phyloP scores from a whole-genome alignment of 345 rosid genomes.

The Chamaenerion angustifolium region DNA sequence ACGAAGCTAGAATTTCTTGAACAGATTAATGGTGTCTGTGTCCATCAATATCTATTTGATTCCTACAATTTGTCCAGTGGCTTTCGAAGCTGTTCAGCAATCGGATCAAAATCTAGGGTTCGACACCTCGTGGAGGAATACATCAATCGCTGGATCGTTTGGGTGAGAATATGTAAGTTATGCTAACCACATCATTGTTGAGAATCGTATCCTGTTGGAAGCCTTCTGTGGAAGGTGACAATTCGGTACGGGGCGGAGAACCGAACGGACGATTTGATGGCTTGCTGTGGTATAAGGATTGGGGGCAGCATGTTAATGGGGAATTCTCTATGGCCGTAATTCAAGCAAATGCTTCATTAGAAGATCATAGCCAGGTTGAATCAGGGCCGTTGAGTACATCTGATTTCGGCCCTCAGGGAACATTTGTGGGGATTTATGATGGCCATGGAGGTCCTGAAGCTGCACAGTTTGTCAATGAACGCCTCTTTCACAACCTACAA shows the following conservation, averaged over 20 bases:
- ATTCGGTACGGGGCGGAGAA: slow-evolving; percentile 46
- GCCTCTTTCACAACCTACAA: slow-evolving; percentile 50
- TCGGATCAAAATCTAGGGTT: slow-evolving; percentile 20
- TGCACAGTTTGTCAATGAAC: slow-evolving; percentile 65
- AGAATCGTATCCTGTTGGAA: slow-evolving; percentile 81
- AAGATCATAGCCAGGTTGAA: slow-evolving; percentile 84
- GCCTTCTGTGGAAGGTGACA: slow-evolving; percentile 60
- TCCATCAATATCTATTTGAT: slow-evolving; percentile 43
- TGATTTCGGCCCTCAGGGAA: slow-evolving; percentile 74
- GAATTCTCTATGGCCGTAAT: slow-evolving; percentile 94
- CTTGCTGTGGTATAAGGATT: slow-evolving; percentile 80
- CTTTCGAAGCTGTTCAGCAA: slow-evolving; percentile 32
- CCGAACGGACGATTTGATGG: slow-evolving; percentile 52
- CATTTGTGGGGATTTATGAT: slow-evolving; percentile 95
- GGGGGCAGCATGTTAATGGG: slow-evolving; percentile 50
- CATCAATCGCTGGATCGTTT: slow-evolving; percentile 47
- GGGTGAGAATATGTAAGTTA: slow-evolving; percentile 65
- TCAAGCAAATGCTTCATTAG: slow-evolving; percentile 71
- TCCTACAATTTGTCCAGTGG: slow-evolving; percentile 33
- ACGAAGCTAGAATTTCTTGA: neutral
- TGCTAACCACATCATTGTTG: slow-evolving; percentile 61
- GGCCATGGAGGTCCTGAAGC: slow-evolving; percentile 99
- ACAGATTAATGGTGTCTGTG: slow-evolving; percentile 37
- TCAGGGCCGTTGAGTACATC: slow-evolving; percentile 78
- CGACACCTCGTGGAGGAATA: slow-evolving; percentile 21